phyloP scores from a whole-genome alignment of 2,329 filamentous ascomycete species.

The Talaromyces amestolkiae region DNA sequence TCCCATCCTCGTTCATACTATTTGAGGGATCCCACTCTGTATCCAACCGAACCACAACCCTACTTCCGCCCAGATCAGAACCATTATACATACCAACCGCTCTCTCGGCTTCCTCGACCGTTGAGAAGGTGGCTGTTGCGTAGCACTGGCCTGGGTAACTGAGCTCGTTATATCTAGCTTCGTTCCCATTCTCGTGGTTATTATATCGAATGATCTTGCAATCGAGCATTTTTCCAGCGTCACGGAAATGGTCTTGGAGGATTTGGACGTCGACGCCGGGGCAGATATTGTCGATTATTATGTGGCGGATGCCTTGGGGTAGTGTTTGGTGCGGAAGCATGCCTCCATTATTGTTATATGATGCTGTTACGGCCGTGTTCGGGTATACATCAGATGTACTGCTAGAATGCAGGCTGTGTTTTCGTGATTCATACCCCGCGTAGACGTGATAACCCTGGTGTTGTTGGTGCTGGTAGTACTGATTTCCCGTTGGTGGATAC shows the following conservation, averaged over 20 bases:
- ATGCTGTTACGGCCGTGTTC: background rate
- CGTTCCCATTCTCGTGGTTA: constrained; percentile 16
- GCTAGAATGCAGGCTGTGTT: background rate
- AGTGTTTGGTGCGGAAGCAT: background rate
- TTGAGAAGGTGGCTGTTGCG: constrained; percentile 33
- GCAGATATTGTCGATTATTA: constrained; percentile 31
- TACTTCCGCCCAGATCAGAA: constrained; percentile 32
- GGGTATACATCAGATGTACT: background rate
- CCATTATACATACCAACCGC: constrained; percentile 36
- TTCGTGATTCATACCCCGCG: background rate
- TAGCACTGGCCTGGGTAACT: constrained; percentile 14
- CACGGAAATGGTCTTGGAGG: constrained; percentile 30
- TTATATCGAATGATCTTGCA: constrained; percentile 30
- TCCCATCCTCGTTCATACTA: background rate
- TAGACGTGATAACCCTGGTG: background rate
- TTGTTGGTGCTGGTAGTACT: background rate
- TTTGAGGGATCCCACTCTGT: constrained; percentile 18
- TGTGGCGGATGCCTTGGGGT: constrained; percentile 14
- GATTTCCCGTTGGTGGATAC: background rate
- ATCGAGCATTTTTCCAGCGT: constrained; percentile 31
- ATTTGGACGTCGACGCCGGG: constrained; percentile 29
- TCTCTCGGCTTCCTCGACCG: constrained; percentile 35
- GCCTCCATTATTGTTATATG: background rate
- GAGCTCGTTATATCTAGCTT: background rate
- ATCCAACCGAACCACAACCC: constrained; percentile 36